Conservation (phyloP, 495 filamentous ascomycete species). For the Trichoderma parareesei region DNA sequence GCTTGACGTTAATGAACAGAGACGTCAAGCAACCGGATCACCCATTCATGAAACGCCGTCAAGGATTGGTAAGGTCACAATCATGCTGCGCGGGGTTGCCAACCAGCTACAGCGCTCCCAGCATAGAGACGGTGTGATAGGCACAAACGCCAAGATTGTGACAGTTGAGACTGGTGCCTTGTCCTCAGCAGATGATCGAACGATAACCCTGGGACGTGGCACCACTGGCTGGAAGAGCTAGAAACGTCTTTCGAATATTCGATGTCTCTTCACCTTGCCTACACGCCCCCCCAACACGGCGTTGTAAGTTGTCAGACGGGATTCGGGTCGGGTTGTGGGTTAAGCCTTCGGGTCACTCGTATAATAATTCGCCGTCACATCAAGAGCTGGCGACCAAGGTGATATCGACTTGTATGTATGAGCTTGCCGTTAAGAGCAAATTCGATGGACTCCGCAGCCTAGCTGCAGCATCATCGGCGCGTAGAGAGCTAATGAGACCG, state of each 20-base stretch:
- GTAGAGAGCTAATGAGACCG: conserved; percentile 7
- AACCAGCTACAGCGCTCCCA: not conserved
- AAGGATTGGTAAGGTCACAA: not conserved
- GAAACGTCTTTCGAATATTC: not conserved
- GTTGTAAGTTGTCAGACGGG: not conserved
- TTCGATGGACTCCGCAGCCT: not conserved
- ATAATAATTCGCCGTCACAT: not conserved
- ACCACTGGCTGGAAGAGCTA: not conserved
- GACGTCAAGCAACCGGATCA: not conserved
- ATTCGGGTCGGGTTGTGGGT: not conserved
- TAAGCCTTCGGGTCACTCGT: not conserved
- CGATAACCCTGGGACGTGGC: not conserved
- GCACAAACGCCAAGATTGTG: conserved; percentile 1
- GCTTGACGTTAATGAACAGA: not conserved
- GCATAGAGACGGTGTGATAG: not conserved
- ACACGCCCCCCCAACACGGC: not conserved
- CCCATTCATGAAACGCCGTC: not conserved
- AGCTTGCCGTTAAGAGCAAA: not conserved
- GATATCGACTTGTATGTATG: not conserved
- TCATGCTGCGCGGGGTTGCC: not conserved
- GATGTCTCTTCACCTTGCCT: not conserved
- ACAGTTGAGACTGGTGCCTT: not conserved
- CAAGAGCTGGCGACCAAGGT: not conserved
- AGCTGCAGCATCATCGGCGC: conserved; percentile 1
- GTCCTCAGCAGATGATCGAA: conserved; percentile 6